phyloP scores from a whole-genome alignment of 208 protist genomes.

The Acanthamoeba culbertsoni region DNA sequence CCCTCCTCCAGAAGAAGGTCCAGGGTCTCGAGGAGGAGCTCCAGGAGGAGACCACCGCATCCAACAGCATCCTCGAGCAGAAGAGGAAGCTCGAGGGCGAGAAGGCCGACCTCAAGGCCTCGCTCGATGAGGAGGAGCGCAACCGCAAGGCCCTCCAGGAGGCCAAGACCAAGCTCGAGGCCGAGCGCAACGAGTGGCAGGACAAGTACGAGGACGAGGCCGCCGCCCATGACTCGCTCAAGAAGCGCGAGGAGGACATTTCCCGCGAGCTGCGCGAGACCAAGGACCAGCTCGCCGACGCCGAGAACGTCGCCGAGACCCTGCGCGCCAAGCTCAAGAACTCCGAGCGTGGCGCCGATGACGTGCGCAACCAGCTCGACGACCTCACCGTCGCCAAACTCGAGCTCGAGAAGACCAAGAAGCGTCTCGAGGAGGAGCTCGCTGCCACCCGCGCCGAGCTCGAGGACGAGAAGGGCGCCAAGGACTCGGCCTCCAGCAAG shows the following conservation, averaged over 20 bases:
- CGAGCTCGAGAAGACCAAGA: slow-evolving; percentile 64
- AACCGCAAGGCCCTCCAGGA: slow-evolving; percentile 50
- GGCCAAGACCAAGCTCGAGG: slow-evolving; percentile 41
- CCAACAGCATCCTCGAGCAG: slow-evolving; percentile 60
- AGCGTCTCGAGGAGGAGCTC: slow-evolving; percentile 62
- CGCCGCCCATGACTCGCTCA: neutral
- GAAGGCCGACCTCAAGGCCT: slow-evolving; percentile 68
- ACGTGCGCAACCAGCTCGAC: slow-evolving; percentile 13
- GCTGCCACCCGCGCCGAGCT: neutral
- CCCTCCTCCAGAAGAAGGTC: slow-evolving; percentile 34
- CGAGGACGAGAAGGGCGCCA: neutral
- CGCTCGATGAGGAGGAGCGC: slow-evolving; percentile 76
- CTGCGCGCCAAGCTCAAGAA: slow-evolving; percentile 47
- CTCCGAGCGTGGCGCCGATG: neutral
- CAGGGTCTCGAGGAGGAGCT: slow-evolving; percentile 59
- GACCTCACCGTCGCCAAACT: slow-evolving; percentile 16
- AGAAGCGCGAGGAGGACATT: slow-evolving; percentile 38
- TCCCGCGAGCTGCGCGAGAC: slow-evolving; percentile 6
- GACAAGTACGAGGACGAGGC: slow-evolving; percentile 58
- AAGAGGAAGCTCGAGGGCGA: slow-evolving; percentile 63
- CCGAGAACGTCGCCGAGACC: slow-evolving; percentile 14
- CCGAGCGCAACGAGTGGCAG: slow-evolving; percentile 57
- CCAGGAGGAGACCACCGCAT: slow-evolving; percentile 21
- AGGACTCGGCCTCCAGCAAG: neutral
- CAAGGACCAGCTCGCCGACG: slow-evolving; percentile 39